These are phyloP conservation scores for Mrakia gelida DNA, from an alignment of 768 basidiomycete species.

Conservation along the genomic window DNA sequence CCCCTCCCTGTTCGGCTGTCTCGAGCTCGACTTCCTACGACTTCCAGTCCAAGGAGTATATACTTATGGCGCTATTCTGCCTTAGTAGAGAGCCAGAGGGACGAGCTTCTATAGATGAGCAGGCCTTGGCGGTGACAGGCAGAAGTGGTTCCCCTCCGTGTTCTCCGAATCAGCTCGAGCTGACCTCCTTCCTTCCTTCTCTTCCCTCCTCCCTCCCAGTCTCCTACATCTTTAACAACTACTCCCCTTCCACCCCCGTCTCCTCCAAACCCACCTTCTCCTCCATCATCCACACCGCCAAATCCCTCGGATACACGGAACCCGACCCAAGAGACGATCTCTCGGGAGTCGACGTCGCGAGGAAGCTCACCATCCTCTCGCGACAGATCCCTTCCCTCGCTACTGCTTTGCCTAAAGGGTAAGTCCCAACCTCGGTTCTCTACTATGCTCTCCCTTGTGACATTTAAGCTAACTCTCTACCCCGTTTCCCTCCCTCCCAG, in stretches of 20 bases:
- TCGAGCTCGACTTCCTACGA: too few species aligned
- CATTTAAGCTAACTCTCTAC: too few species aligned
- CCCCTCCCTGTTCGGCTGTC: too few species aligned
- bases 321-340: constrained; percentile 96
- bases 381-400: constrained; percentile 52
- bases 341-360: constrained; percentile 92
- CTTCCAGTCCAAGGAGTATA: too few species aligned
- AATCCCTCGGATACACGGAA: constrained; percentile 94
- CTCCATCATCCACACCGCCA: constrained; percentile 78
- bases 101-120: too few species aligned
- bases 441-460: neutral
- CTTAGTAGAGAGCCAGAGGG: too few species aligned
- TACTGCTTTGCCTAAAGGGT: constrained; percentile 17
- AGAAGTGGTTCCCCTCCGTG: too few species aligned
- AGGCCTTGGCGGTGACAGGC: too few species aligned
- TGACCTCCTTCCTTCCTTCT: neutral
- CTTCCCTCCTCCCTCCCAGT: constrained; percentile 41
- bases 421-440: too few species aligned
- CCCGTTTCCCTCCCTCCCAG: constrained; percentile 40
- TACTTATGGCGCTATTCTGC: too few species aligned
- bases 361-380: constrained; percentile 92
- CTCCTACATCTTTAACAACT: constrained; percentile 98
- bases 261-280: constrained; percentile 55
- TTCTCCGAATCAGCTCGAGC: too few species aligned
- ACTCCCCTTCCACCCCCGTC: constrained; percentile 56